These are phyloP conservation scores for Kewa caespitosa DNA, from an alignment of 179 eudicot species.

Conservation along the genomic window DNA sequence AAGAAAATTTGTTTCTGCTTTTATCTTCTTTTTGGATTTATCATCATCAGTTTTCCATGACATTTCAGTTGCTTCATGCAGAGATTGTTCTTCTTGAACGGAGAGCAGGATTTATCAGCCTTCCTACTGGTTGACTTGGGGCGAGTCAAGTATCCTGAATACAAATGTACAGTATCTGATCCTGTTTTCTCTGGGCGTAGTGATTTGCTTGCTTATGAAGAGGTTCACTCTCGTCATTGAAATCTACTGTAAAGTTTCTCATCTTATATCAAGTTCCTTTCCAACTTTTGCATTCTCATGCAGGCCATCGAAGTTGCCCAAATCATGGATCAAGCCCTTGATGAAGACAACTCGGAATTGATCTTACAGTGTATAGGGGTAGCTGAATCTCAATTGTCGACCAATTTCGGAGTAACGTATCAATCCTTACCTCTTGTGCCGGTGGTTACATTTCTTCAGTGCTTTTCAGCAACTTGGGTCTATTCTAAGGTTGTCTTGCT, in stretches of 20 bases:
- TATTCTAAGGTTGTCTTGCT: slow-evolving; percentile 77
- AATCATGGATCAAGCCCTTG: slow-evolving; percentile 83
- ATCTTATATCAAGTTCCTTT: slow-evolving; percentile 7
- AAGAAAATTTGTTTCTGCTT: neutral
- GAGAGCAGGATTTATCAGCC: slow-evolving; percentile 85
- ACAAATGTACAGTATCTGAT: slow-evolving; percentile 57
- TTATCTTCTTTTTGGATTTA: neutral
- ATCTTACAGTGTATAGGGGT: slow-evolving; percentile 61
- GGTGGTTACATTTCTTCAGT: slow-evolving; percentile 42
- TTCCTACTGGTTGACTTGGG: slow-evolving; percentile 85
- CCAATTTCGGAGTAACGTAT: slow-evolving; percentile 24
- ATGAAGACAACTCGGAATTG: slow-evolving; percentile 53
- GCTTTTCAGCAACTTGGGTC: slow-evolving; percentile 81
- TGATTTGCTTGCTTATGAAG: slow-evolving; percentile 83
- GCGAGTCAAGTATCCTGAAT: slow-evolving; percentile 73
- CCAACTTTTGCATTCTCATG: slow-evolving; percentile 13
- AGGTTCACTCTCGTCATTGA: slow-evolving; percentile 46
- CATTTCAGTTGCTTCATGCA: slow-evolving; percentile 36
- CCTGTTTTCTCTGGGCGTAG: slow-evolving; percentile 52
- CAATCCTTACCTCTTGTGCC: slow-evolving; percentile 35
- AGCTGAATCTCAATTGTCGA: slow-evolving; percentile 52
- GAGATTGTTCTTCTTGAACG: slow-evolving; percentile 91
- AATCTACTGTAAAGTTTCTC: neutral
- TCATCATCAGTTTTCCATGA: slow-evolving; percentile 7
- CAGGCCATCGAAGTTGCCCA: slow-evolving; percentile 94